phyloP scores from a whole-genome alignment of 768 basidiomycete species.

The Fistulinella prunicolor region DNA sequence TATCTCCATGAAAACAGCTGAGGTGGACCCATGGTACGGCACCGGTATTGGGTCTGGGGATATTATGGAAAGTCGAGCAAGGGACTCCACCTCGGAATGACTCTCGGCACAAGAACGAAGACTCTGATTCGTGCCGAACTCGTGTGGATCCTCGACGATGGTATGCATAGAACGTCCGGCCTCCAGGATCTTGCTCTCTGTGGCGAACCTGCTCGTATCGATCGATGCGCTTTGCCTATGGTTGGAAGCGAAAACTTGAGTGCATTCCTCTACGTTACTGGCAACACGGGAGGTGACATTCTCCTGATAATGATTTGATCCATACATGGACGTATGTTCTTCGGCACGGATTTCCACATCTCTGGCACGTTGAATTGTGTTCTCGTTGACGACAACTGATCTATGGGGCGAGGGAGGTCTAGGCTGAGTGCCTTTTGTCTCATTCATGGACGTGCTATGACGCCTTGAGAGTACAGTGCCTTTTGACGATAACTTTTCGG shows the following conservation, averaged over 20 bases:
- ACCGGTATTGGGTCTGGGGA: slow-evolving; percentile 47
- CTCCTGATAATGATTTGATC: slow-evolving; percentile 15
- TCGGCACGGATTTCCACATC: slow-evolving; percentile 16
- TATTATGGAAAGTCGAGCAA: slow-evolving; percentile 26
- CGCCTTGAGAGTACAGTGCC: slow-evolving; percentile 19
- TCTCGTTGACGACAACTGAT: slow-evolving; percentile 11
- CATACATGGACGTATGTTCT: slow-evolving; percentile 14
- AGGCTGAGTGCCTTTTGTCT: background rate
- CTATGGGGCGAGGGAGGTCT: slow-evolving; percentile 13
- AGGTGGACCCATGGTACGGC: slow-evolving; percentile 41
- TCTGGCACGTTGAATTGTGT: slow-evolving; percentile 6
- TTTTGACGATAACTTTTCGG: slow-evolving; percentile 17
- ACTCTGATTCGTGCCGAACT: slow-evolving; percentile 13
- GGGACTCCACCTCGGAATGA: slow-evolving; percentile 25
- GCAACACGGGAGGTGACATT: slow-evolving; percentile 8
- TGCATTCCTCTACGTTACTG: slow-evolving; percentile 9
- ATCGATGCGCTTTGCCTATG: slow-evolving; percentile 14
- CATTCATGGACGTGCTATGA: slow-evolving; percentile 10
- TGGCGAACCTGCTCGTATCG: slow-evolving; percentile 15
- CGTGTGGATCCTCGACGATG: slow-evolving; percentile 28
- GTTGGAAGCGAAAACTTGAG: slow-evolving; percentile 11
- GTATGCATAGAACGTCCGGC: slow-evolving; percentile 28
- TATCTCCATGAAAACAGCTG: slow-evolving; percentile 29
- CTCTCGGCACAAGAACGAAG: slow-evolving; percentile 15
- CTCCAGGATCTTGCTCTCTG: slow-evolving; percentile 19